Evolutionary conservation across 768 basidiomycete genomes (phyloP), one percentile per base, ranked within the genome.

Genomic region (Rubroboletus satanas): DNA sequence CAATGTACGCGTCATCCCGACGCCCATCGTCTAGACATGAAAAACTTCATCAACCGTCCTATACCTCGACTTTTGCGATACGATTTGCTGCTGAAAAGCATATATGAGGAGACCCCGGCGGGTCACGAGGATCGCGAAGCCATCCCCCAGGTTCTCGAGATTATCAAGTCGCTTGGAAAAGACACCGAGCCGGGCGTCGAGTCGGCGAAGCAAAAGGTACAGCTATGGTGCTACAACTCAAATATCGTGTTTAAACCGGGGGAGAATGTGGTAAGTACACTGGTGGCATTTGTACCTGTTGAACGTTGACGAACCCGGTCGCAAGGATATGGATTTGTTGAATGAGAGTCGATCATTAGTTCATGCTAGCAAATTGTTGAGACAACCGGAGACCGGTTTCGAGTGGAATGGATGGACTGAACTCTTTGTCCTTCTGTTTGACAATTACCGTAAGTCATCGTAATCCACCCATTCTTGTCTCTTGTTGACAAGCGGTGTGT

Each of bases 401-500:
- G 87, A 88, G 68, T 90, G 87, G 85, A 91, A 82, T 58, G 90
- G 87, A 39, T 96, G 93, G 91, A 85, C 83, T 42, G 94, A 98
- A 70, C 79, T 96, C 7, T 89, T 87, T 58, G 88, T 96, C 8
- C 77, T 98, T 50, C 75, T 99, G 3, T 97, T 99, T 62, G 97
- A 99, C 71, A 93, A 98, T 64, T 99, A 98, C 63, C 71, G 93
- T 93, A 55, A 71, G 90, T 73, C 14, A 28, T 14, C 15, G n/a
- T 36, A 10, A 32, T 28, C 26, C 28, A 0, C 23, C 7, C 15
- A 0, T 15, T 21, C 11, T 15, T 10, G 12, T 29, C n/a, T 45
- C n/a, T 23, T 42, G 18, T 42, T 74, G 36, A 68, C 29, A 21
- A 17, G 32, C 23, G 17, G 14, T 45, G 23, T 61, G 7, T 64